Conservation (phyloP, 2,329 filamentous ascomycete genomes). For the Sordariomycetes sp. region DNA sequence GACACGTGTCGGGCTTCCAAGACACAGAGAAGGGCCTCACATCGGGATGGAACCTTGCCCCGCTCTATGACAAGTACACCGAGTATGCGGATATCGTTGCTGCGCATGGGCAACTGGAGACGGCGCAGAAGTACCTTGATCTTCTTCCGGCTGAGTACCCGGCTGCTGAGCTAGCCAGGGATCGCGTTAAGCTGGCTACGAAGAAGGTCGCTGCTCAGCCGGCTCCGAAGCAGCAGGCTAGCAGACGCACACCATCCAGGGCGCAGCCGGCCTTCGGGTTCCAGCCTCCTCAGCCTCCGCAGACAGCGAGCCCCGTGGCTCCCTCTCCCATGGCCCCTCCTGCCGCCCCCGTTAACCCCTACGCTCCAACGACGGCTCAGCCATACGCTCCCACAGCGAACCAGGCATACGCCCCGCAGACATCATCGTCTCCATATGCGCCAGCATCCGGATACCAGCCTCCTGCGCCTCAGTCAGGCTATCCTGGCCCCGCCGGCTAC, state of each 20-base stretch:
- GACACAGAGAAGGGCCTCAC: conserved; percentile 63
- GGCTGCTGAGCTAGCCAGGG: conserved; percentile 76
- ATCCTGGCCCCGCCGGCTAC: conserved; percentile 14
- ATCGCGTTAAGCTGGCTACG: conserved; percentile 76
- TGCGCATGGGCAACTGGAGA: conserved; percentile 73
- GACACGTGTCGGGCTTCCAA: conserved; percentile 82
- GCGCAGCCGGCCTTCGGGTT: conserved; percentile 30
- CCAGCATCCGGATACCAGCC: conserved; percentile 7
- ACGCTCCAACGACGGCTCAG: conserved; percentile 16
- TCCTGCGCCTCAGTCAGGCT: conserved; percentile 3
- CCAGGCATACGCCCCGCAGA: conserved; percentile 9
- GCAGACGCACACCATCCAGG: conserved; percentile 21
- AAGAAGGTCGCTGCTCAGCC: conserved; percentile 29
- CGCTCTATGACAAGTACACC: conserved; percentile 87
- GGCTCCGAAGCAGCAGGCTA: conserved; percentile 11
- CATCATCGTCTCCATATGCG: conserved; percentile 5
- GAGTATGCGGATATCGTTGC: conserved; percentile 96
- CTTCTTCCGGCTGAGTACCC: conserved; percentile 76
- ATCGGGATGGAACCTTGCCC: conserved; percentile 78
- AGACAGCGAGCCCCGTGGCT: conserved; percentile 12
- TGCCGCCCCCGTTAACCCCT: conserved; percentile 19
- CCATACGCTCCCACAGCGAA: conserved; percentile 21
- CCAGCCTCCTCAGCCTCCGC: conserved; percentile 31
- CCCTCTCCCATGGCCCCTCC: conserved; percentile 12
- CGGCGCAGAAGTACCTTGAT: conserved; percentile 85